These are phyloP conservation scores for Cryptococcus neoformans DNA, from an alignment of 1,284 basidiomycete species.

Conservation along the genomic window DNA sequence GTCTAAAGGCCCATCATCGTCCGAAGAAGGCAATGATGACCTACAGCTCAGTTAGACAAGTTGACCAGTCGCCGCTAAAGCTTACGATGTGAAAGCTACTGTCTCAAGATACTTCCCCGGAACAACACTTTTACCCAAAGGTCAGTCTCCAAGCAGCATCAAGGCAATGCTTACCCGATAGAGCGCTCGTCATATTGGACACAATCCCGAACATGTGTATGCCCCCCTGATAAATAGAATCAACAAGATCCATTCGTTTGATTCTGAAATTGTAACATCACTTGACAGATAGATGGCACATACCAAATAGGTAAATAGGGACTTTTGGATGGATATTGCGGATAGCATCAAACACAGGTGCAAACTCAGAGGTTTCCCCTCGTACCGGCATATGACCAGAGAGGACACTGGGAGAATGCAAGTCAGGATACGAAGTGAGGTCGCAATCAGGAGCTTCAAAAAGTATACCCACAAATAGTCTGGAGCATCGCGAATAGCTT, in stretches of 20 bases:
- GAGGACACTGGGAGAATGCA: slow-evolving; percentile 19
- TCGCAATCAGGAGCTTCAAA: background rate
- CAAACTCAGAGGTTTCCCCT: slow-evolving; percentile 52
- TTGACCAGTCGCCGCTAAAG: background rate
- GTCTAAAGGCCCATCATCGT: slow-evolving; percentile 31
- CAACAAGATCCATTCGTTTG: background rate
- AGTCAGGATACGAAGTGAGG: background rate
- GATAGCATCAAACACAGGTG: slow-evolving; percentile 71
- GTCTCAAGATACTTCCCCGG: slow-evolving; percentile 87
- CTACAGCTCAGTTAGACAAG: slow-evolving; percentile 12
- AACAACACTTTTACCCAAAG: slow-evolving; percentile 52
- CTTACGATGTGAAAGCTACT: slow-evolving; percentile 57
- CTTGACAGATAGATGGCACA: slow-evolving; percentile 23
- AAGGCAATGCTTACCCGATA: slow-evolving; percentile 18
- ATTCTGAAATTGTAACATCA: background rate
- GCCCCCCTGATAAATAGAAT: slow-evolving; percentile 50
- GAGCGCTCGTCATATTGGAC: slow-evolving; percentile 51
- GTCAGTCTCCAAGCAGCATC: too few relatives aligned
- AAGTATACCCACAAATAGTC: slow-evolving; percentile 60
- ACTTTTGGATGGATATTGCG: slow-evolving; percentile 66
- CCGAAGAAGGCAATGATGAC: slow-evolving; percentile 28
- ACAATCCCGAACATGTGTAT: slow-evolving; percentile 76
- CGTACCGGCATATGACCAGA: slow-evolving; percentile 47
- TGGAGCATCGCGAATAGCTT: slow-evolving; percentile 73
- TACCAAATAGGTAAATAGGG: slow-evolving; percentile 77